phyloP scores from a whole-genome alignment of 768 basidiomycete genomes.

The Saitozyma podzolica region DNA sequence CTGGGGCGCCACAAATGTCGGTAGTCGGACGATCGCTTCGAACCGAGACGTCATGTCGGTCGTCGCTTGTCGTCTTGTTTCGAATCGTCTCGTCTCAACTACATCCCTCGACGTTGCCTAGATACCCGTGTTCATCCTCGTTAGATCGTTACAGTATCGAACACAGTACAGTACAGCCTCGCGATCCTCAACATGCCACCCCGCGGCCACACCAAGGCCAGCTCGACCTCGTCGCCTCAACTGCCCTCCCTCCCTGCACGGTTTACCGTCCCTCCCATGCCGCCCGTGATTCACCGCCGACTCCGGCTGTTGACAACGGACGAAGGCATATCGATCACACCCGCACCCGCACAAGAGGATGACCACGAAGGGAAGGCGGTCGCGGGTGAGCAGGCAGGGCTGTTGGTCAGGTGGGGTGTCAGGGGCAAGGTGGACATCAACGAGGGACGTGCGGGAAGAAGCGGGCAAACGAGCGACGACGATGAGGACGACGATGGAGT shows the following conservation, averaged over 20 bases:
- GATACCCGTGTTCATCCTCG: too few species aligned
- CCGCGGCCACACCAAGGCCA: too few species aligned
- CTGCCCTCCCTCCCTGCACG: slow-evolving; percentile 28
- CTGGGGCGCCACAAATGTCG: too few species aligned
- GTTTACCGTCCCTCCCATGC: slow-evolving; percentile 44
- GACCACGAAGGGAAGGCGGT: background rate
- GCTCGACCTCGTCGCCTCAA: too few species aligned
- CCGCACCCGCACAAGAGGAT: slow-evolving; percentile 12
- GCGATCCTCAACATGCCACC: too few species aligned
- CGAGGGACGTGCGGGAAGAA: background rate
- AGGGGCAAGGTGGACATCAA: slow-evolving; percentile 21
- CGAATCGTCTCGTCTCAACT: too few species aligned
- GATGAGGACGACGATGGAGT: slow-evolving; percentile 18
- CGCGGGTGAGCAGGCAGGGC: slow-evolving; percentile 4
- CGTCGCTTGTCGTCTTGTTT: too few species aligned
- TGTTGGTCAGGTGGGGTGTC: slow-evolving; percentile 39
- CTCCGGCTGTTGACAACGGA: slow-evolving; percentile 21
- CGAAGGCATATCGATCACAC: slow-evolving; percentile 32
- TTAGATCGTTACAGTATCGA: too few species aligned
- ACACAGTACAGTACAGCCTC: too few species aligned
- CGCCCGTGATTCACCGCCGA: slow-evolving; percentile 43
- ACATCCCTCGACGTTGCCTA: too few species aligned
- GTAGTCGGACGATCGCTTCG: too few species aligned
- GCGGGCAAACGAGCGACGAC: background rate
- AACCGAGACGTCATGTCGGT: too few species aligned